Conservation (phyloP, 768 basidiomycete genomes). For the Boletus tylopilopsis region DNA sequence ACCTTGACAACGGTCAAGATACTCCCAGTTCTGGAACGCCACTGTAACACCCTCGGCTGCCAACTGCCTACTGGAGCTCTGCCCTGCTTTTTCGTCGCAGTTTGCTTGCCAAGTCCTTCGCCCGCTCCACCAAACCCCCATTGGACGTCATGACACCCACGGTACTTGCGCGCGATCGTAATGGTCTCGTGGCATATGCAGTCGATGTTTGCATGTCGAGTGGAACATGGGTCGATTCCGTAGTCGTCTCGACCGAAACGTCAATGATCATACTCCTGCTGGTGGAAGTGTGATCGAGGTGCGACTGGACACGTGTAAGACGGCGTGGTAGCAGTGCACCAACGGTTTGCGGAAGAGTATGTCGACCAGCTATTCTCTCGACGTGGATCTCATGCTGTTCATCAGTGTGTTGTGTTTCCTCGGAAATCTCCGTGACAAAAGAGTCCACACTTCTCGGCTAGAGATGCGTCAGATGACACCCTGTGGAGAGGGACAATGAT, state of each 20-base stretch:
- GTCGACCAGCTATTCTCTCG: constrained; percentile 42
- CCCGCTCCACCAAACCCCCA: constrained; percentile 33
- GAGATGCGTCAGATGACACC: constrained; percentile 11
- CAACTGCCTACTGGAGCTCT: constrained; percentile 7
- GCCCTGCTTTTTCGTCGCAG: constrained; percentile 38
- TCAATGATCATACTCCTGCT: constrained; percentile 39
- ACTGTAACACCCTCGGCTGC: constrained; percentile 14
- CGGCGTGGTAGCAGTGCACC: constrained; percentile 44
- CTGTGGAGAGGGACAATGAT: background rate
- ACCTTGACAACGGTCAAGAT: constrained; percentile 28
- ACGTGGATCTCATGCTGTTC: constrained; percentile 49
- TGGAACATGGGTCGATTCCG: constrained; percentile 6
- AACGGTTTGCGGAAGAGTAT: constrained; percentile 40
- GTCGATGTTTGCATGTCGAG: constrained; percentile 12
- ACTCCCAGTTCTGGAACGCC: constrained; percentile 10
- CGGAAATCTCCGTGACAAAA: constrained; percentile 36
- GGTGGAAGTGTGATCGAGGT: constrained; percentile 31
- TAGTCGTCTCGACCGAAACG: constrained; percentile 46
- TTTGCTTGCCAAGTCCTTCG: constrained; percentile 41
- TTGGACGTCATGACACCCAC: constrained; percentile 26
- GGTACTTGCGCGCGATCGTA: constrained; percentile 37
- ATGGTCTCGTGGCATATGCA: constrained; percentile 20
- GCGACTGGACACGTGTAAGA: constrained; percentile 41
- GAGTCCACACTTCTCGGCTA: constrained; percentile 46
- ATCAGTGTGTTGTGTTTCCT: constrained; percentile 36